These are phyloP conservation scores for Syncephalastrum monosporum DNA, from an alignment of 371 early-diverging fungal genomes.

Conservation along the genomic window DNA sequence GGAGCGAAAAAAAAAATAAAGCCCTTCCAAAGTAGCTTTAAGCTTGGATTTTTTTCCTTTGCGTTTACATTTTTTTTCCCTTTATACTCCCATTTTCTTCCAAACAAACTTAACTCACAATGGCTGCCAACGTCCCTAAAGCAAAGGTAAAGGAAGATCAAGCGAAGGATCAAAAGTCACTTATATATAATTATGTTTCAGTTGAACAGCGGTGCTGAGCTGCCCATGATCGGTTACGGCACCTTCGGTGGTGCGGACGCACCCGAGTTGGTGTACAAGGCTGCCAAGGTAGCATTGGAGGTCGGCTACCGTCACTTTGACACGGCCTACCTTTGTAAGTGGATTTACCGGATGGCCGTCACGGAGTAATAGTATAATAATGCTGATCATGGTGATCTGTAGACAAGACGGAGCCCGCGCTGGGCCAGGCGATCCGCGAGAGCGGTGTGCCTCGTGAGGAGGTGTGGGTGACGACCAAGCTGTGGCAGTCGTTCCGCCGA, in stretches of 20 bases:
- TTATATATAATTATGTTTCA: background rate
- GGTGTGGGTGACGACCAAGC: conserved; percentile 61
- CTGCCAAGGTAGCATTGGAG: conserved; percentile 37
- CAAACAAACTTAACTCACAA: too few relatives aligned
- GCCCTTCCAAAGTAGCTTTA: too few relatives aligned
- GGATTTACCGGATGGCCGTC: background rate
- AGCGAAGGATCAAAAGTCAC: too few relatives aligned
- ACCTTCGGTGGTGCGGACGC: conserved; percentile 43
- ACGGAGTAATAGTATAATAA: background rate
- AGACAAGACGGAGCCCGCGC: conserved; percentile 66
- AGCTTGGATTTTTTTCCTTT: too few relatives aligned
- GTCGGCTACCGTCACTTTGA: conserved; percentile 44
- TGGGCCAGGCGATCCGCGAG: conserved; percentile 67
- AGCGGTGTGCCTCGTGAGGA: conserved; percentile 60
- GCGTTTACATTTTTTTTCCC: too few relatives aligned
- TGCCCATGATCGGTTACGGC: conserved; percentile 44
- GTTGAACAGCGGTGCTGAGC: conserved; percentile 33
- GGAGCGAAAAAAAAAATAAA: too few relatives aligned
- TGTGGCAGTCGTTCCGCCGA: conserved; percentile 79
- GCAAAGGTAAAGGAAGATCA: too few relatives aligned
- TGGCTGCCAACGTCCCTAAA: too few relatives aligned
- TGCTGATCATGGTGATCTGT: background rate
- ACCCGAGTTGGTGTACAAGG: conserved; percentile 36
- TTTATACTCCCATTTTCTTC: too few relatives aligned
- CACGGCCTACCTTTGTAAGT: conserved; percentile 45